These are phyloP conservation scores for Candida nonsorbophila DNA, from an alignment of 805 yeast genomes.

Conservation along the genomic window DNA sequence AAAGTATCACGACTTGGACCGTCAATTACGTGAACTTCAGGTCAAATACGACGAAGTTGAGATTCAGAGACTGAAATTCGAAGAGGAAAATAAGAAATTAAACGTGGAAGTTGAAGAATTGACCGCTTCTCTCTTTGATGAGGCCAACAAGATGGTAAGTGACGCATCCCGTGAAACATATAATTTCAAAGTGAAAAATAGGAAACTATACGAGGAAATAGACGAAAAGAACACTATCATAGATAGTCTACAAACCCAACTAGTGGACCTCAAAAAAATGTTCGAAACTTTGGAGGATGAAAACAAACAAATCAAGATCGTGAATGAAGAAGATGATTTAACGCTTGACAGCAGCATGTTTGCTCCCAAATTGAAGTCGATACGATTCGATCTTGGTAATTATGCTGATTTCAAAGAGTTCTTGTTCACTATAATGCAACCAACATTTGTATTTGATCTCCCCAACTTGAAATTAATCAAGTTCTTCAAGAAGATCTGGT, in stretches of 20 bases:
- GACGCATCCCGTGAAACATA: conserved; percentile 67
- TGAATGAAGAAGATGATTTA: conserved; percentile 4
- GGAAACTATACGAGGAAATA: conserved; percentile 46
- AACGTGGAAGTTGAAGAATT: conserved; percentile 76
- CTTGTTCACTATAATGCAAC: conserved; percentile 24
- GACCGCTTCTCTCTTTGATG: conserved; percentile 70
- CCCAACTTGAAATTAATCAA: conserved; percentile 44
- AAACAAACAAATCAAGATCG: conserved; percentile 10
- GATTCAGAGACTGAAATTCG: conserved; percentile 42
- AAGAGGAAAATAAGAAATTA: conserved; percentile 53
- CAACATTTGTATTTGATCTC: conserved; percentile 32
- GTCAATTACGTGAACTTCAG: conserved; percentile 12
- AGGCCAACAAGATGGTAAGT: conserved; percentile 82
- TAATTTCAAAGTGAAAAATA: conserved; percentile 54
- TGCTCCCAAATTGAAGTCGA: conserved; percentile 29
- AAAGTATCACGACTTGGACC: conserved; percentile 24
- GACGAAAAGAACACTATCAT: conserved; percentile 67
- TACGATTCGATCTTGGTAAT: conserved; percentile 40
- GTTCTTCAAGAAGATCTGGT: conserved; percentile 58
- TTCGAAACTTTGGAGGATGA: conserved; percentile 51
- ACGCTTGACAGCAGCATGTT: conserved; percentile 20
- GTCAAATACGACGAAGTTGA: background rate
- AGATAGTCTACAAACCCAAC: conserved; percentile 60
- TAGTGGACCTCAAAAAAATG: conserved; percentile 57
- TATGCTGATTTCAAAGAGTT: conserved; percentile 44